Evolutionary conservation across 495 filamentous ascomycete species (phyloP).

Genomic region (Tuber aestivum): DNA sequence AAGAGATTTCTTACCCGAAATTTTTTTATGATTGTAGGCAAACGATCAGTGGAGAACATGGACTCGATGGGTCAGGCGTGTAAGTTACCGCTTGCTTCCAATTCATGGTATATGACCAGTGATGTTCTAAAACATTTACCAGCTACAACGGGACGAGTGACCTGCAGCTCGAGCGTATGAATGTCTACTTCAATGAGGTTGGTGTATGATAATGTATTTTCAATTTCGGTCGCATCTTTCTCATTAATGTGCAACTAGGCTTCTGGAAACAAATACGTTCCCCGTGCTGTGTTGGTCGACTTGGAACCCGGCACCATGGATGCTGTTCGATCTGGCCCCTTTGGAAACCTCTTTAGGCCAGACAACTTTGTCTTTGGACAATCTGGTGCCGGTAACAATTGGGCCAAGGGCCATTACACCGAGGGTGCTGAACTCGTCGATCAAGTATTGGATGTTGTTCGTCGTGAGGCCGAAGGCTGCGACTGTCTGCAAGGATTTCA

Average conservation of each 20-base stretch:
- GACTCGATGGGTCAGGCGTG: slow-evolving; percentile 91
- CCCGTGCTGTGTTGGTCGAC: slow-evolving; percentile 98
- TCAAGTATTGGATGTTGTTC: slow-evolving; percentile 95
- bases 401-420: slow-evolving; percentile 99
- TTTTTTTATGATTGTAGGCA: slow-evolving; percentile 54
- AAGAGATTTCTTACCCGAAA: slow-evolving; percentile 42
- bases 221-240: neutral
- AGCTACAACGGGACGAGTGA: slow-evolving; percentile 97
- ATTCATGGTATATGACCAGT: slow-evolving; percentile 8
- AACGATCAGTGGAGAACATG: slow-evolving; percentile 97
- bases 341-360: slow-evolving; percentile 98
- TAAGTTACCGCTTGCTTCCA: slow-evolving; percentile 49
- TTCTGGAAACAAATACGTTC: slow-evolving; percentile 96
- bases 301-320: slow-evolving; percentile 99
- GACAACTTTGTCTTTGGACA: slow-evolving; percentile 99
- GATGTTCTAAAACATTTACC: slow-evolving; percentile 30
- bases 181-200: slow-evolving; percentile 99
- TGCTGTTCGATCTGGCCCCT: slow-evolving; percentile 96
- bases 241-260: slow-evolving; percentile 54
- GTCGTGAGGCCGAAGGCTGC: slow-evolving; percentile 96
- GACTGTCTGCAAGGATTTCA: slow-evolving; percentile 99
- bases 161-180: slow-evolving; percentile 99
- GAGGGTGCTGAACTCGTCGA: slow-evolving; percentile 99
- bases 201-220: slow-evolving; percentile 31
- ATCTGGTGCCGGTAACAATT: slow-evolving; percentile 99